phyloP scores from a whole-genome alignment of 106 monocot species.

The Posidonia australis region DNA sequence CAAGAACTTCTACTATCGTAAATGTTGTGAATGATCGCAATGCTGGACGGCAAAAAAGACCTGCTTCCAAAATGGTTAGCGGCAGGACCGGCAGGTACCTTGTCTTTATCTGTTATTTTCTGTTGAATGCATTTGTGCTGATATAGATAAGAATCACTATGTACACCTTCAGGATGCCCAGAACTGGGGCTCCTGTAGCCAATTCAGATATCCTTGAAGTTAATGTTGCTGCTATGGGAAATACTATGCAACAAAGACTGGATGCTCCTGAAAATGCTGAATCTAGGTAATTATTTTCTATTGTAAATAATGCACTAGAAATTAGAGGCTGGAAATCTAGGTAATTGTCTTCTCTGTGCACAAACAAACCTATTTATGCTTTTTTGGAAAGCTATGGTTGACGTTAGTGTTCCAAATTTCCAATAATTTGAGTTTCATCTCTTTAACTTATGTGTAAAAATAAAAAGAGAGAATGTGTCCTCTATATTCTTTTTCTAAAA shows the following conservation, averaged over 20 bases:
- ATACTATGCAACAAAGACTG: not conserved
- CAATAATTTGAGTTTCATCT: not conserved
- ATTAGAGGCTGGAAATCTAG: too few relatives aligned
- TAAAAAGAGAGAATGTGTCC: too few relatives aligned
- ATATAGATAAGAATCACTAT: not conserved
- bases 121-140: not conserved
- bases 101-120: not conserved
- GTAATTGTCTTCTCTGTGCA: not conserved
- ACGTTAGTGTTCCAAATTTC: not conserved
- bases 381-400: not conserved
- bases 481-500: not conserved
- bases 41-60: constrained; percentile 6
- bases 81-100: not conserved
- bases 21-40: not conserved
- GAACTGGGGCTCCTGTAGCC: not conserved
- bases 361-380: not conserved
- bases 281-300: constrained; percentile 1
- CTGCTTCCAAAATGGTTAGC: not conserved
- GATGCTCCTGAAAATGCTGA: constrained; percentile 2
- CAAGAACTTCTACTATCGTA: not conserved
- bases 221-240: constrained; percentile 4
- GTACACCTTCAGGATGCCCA: constrained; percentile 5
- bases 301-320: too few relatives aligned
- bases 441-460: not conserved
- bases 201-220: constrained; percentile 3